Percentiles rank a stretch among this genome's conserved stretches.
Conservation (phyloP, 495 filamentous ascomycete species). For the Achaetomiella virescens region DNA sequence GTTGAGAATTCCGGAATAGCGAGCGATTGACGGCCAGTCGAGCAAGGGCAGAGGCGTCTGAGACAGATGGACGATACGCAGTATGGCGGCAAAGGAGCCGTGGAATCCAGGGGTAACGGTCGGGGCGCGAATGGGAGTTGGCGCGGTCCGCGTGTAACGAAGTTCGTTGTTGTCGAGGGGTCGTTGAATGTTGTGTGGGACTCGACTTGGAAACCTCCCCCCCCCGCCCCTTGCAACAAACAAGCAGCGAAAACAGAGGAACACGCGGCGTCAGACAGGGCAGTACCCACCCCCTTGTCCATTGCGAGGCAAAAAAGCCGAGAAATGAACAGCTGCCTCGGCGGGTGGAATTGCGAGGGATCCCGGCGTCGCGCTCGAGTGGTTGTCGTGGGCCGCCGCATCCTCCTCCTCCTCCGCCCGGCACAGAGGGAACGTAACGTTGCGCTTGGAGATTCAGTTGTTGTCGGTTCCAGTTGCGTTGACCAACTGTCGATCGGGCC, state of each 20-base stretch:
- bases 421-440: constrained; percentile 20
- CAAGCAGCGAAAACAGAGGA: background rate
- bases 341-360: background rate
- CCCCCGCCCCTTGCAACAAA: no score
- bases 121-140: background rate
- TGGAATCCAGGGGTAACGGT: constrained; percentile 7
- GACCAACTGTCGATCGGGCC: constrained; percentile 4
- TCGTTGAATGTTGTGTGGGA: no score
- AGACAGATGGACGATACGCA: background rate
- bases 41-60: background rate
- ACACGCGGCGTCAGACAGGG: background rate
- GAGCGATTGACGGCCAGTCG: background rate
- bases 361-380: background rate
- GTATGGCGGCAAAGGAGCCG: background rate
- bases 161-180: background rate
- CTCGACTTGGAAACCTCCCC: no score
- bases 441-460: constrained; percentile 17
- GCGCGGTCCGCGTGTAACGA: constrained; percentile 1
- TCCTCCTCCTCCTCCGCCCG: constrained; percentile 1
- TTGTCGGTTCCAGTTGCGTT: background rate
- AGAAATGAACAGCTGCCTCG: background rate
- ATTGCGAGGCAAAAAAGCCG: background rate
- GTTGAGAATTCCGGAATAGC: background rate
- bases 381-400: constrained; percentile 1
- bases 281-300: background rate